Evolutionary conservation across 306 rosid genomes (phyloP).

Genomic region (Fagus sylvatica): DNA sequence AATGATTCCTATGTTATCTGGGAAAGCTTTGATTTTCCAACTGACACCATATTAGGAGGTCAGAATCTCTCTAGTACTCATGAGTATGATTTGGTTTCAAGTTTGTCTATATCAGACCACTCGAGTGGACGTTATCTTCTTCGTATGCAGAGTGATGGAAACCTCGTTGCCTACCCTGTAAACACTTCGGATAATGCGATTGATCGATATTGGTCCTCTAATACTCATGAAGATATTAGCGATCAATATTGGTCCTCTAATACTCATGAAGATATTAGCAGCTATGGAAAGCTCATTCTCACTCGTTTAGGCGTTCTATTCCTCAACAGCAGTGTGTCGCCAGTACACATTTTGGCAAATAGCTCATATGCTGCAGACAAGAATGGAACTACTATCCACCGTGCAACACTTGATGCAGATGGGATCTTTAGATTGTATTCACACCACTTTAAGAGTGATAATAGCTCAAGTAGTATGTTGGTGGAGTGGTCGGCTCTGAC

Average conservation of each 20-base stretch:
- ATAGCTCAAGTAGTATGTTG: background rate
- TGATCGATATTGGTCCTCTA: background rate
- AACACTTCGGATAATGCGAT: background rate
- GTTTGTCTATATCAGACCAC: background rate
- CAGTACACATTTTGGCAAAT: background rate
- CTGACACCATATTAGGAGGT: slow-evolving; percentile 4
- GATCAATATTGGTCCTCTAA: background rate
- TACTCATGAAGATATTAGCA: background rate
- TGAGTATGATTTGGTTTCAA: background rate
- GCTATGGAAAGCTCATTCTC: background rate
- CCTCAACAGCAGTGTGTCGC: background rate
- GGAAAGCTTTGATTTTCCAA: background rate
- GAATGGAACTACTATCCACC: background rate
- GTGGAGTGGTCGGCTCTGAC: background rate
- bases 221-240: too few relatives aligned
- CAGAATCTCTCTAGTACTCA: background rate
- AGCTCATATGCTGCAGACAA: background rate
- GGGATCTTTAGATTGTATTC: slow-evolving; percentile 7
- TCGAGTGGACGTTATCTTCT: background rate
- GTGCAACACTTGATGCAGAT: slow-evolving; percentile 7
- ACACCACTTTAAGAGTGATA: background rate
- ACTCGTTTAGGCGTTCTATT: background rate
- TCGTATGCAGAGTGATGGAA: background rate
- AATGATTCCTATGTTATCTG: background rate
- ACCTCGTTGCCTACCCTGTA: slow-evolving; percentile 7